Evolutionary conservation across 371 early-diverging fungal species (phyloP), one percentile per base, ranked within the genome.

Genomic region (Scutellospora calospora): DNA sequence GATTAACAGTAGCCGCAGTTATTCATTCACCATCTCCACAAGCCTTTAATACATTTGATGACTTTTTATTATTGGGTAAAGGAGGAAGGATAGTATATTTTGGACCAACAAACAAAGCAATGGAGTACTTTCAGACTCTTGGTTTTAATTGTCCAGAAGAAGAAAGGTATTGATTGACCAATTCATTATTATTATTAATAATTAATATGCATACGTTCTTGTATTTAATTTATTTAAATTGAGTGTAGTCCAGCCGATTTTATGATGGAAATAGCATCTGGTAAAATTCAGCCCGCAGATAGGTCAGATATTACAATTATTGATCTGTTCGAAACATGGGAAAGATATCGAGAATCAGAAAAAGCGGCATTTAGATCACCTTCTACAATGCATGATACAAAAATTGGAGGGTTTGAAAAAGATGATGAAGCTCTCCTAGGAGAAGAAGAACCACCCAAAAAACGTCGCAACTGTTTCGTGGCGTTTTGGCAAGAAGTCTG

Each of bases 21-120:
- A 97, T 98, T 38, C 98, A 99, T 83, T 98, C 98, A 82, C 99
- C 99, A 9, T 90, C 98, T 8, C 92, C 94, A 12, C 94, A 98
- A 80, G 96, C 98, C 51, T 95, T 95, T 62, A 87, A 92, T 27
- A 85, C 95, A 79, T 97, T 99, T 88, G 97, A 98, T 87, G 90
- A 92, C 31, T 33, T 73, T n/a, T 86, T 98, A 9, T 85, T 98
- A 11, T 87, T 99, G 31, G 87, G 98, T 63, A 92, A 95, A 27
- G 94, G 94, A 31, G 97, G 97, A 1, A 89, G 90, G 55, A 86
- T 94, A 38, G 90, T 95, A 45, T 98, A 93, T 82, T 93, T 95
- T 11, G 97, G 97, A 1, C 85, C 88, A 38, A 90, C 93, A 9
- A 29, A 79, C 0, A 82, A 83, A 5, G 86, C 88, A 27, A 87